Conservation (phyloP, 2,329 filamentous ascomycete genomes). For the Trichoderma afroharzianum region DNA sequence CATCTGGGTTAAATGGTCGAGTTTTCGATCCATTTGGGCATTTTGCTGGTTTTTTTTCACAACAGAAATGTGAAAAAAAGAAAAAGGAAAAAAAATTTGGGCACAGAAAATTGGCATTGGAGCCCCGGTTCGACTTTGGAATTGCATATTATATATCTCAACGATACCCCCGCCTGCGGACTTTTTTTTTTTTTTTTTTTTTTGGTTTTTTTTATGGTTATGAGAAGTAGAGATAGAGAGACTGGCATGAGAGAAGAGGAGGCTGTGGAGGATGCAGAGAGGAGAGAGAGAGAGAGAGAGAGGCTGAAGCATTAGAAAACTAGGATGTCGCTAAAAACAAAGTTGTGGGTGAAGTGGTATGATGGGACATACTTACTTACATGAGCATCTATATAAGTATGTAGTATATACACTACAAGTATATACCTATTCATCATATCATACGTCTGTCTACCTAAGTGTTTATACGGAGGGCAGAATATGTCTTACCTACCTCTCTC, state of each 20-base stretch:
- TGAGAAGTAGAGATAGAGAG: conserved; percentile 18
- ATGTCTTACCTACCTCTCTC: background rate
- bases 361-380: background rate
- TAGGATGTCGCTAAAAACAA: background rate
- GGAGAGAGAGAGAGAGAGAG: background rate
- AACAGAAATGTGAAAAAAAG: background rate
- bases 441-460: background rate
- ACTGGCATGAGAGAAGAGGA: background rate
- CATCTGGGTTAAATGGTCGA: background rate
- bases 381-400: background rate
- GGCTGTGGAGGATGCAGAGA: background rate
- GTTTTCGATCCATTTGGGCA: conserved; percentile 5
- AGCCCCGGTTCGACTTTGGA: conserved; percentile 24
- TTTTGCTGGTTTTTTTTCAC: background rate
- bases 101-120: conserved; percentile 2
- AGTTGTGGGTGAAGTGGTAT: background rate
- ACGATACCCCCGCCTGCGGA: conserved; percentile 35
- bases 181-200: background rate
- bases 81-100: background rate
- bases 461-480: no score
- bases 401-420: background rate
- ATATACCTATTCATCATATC: background rate
- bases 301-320: background rate
- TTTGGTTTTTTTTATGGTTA: background rate
- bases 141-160: conserved; percentile 38